These are phyloP conservation scores for Pseudogymnoascus sp. DNA, from an alignment of 2,329 filamentous ascomycete genomes.

Conservation along the genomic window DNA sequence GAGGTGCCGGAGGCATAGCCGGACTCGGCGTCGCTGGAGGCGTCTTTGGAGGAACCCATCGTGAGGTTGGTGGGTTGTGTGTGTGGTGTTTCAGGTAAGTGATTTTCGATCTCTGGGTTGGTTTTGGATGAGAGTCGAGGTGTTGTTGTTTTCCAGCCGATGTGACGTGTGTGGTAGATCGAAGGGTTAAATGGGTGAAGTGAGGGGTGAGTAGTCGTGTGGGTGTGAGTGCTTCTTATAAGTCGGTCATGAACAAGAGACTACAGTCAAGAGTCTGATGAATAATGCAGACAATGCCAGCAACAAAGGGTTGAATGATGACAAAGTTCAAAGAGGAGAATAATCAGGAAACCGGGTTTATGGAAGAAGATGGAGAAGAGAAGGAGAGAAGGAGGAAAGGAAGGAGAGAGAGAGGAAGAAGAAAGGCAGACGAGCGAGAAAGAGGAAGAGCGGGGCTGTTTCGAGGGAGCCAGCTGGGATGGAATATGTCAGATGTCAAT, in stretches of 20 bases:
- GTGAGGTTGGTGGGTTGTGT: neutral
- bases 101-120: neutral
- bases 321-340: neutral
- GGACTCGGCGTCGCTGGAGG: slow-evolving; percentile 53
- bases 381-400: neutral
- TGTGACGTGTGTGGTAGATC: neutral
- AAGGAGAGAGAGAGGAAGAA: neutral
- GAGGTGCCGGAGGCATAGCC: slow-evolving; percentile 66
- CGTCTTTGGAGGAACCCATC: slow-evolving; percentile 1
- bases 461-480: neutral
- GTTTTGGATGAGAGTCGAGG: neutral
- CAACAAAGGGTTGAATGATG: neutral
- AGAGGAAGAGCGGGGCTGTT: neutral
- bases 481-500: slow-evolving; percentile 6
- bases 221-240: neutral
- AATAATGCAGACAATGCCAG: neutral
- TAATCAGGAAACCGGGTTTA: neutral
- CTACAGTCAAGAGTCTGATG: neutral
- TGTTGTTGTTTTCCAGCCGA: neutral
- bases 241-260: slow-evolving; percentile 1
- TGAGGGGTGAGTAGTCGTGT: slow-evolving; percentile 1
- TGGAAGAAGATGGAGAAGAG: neutral
- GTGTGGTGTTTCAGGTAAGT: neutral
- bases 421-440: neutral
- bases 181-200: neutral